Percentiles rank a stretch among this genome's conserved stretches.
These are phyloP conservation scores for Rhodotorula graminis DNA, from an alignment of 768 basidiomycete genomes.

Conservation along the genomic window DNA sequence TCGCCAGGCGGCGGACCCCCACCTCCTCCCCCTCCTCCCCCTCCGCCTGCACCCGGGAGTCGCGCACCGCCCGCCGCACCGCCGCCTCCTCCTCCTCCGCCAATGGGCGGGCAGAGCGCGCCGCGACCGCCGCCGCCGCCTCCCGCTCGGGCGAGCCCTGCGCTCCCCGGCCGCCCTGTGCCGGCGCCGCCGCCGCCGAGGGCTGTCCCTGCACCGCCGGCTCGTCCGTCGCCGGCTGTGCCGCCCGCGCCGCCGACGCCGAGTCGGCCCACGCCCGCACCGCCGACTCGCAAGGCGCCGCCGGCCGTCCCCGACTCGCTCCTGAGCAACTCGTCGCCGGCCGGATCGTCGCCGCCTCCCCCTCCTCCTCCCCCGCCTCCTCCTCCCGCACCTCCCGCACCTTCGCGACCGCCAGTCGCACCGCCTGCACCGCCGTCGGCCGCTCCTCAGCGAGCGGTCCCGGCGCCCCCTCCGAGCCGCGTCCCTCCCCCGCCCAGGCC, in stretches of 20 bases:
- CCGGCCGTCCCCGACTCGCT: constrained; percentile 3
- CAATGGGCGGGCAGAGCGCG: background rate
- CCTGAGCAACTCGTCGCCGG: background rate
- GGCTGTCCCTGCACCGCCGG: background rate
- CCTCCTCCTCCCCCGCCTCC: background rate
- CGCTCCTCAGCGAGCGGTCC: background rate
- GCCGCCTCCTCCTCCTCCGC: background rate
- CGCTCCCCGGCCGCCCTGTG: background rate
- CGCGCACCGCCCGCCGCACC: background rate
- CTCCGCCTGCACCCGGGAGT: background rate
- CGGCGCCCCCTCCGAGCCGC: background rate
- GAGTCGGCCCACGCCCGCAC: background rate
- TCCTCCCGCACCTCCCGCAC: background rate
- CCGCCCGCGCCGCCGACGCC: background rate
- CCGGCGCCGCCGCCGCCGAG: constrained; percentile 6
- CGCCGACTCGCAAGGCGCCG: constrained; percentile 8
- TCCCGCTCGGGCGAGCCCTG: background rate
- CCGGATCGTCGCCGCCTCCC: background rate
- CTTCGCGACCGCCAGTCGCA: background rate
- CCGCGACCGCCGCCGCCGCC: background rate
- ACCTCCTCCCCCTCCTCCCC: background rate
- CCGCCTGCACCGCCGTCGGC: background rate
- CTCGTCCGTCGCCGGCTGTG: background rate
- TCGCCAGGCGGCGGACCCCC: background rate
- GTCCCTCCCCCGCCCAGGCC: background rate